Evolutionary conservation across 257 asterid genomes (phyloP).

Genomic region (Dorcoceras hygrometricum): DNA sequence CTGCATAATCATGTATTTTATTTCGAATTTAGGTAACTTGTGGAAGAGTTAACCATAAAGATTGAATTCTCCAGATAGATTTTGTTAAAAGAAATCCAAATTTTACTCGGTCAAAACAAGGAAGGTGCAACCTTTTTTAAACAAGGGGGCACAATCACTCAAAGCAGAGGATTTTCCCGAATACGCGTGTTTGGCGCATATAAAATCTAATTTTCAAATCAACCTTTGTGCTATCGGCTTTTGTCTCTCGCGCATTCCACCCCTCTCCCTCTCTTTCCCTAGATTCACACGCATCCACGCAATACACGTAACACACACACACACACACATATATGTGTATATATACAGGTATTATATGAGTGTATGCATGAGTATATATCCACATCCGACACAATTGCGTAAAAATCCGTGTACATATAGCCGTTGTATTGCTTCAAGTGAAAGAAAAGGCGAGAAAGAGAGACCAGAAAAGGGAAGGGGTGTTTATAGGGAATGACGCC

Average conservation of each 20-base stretch:
- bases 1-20: too few relatives aligned
- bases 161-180: not conserved
- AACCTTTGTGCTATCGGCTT: not conserved
- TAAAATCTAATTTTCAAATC: not conserved
- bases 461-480: not conserved
- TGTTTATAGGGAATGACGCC: constrained; percentile 29
- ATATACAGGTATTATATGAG: not conserved
- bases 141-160: not conserved
- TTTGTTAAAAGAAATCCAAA: not conserved
- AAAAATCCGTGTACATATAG: not conserved
- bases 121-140: not conserved
- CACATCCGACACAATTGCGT: not conserved
- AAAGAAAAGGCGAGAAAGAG: not conserved
- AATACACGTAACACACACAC: not conserved
- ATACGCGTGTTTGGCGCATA: not conserved
- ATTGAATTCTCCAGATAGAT: too few relatives aligned
- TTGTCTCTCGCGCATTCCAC: not conserved
- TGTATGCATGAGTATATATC: constrained; percentile 20
- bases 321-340: too few relatives aligned
- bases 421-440: not conserved
- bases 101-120: not conserved
- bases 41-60: too few relatives aligned
- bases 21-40: too few relatives aligned
- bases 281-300: not conserved
- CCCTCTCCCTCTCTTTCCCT: not conserved